Evolutionary conservation across 176 grass and related monocot genomes (phyloP).

Genomic region (Bromus sterilis): DNA sequence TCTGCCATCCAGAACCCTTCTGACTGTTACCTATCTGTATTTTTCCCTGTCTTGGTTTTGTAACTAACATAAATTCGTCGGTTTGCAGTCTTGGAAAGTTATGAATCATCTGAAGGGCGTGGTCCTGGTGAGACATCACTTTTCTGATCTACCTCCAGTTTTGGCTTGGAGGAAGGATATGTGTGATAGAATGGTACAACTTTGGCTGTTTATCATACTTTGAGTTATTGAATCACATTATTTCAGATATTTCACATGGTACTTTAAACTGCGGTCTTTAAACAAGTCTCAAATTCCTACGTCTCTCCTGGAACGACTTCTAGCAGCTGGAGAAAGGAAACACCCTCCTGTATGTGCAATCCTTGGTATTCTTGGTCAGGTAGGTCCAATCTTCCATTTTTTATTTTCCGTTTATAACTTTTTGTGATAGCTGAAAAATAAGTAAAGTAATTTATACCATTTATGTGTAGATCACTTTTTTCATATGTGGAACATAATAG

Average conservation of each 20-base stretch:
- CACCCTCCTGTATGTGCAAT: constrained; percentile 86
- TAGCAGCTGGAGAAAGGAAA: constrained; percentile 66
- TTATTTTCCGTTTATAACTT: neutral
- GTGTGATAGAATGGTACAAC: constrained; percentile 84
- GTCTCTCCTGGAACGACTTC: constrained; percentile 57
- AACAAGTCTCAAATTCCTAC: constrained; percentile 63
- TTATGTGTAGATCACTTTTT: neutral
- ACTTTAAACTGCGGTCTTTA: constrained; percentile 54
- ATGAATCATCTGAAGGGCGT: constrained; percentile 59
- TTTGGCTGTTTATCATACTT: too few species aligned
- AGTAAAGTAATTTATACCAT: neutral
- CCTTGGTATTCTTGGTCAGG: constrained; percentile 97
- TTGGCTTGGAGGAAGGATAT: constrained; percentile 58
- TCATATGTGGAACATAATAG: neutral
- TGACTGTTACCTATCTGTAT: neutral
- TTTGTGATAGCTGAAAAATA: neutral
- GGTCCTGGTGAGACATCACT: constrained; percentile 52
- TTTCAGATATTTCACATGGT: constrained; percentile 11
- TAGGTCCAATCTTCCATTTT: constrained; percentile 6
- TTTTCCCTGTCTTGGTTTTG: neutral
- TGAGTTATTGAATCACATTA: neutral
- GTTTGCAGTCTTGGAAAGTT: constrained; percentile 67
- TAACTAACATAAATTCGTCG: neutral
- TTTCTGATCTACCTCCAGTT: constrained; percentile 61
- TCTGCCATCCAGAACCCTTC: neutral